Percentiles rank a stretch among this genome's conserved stretches.
Conservation (phyloP, 2,329 filamentous ascomycete species). For the Curvularia eragrostidis region DNA sequence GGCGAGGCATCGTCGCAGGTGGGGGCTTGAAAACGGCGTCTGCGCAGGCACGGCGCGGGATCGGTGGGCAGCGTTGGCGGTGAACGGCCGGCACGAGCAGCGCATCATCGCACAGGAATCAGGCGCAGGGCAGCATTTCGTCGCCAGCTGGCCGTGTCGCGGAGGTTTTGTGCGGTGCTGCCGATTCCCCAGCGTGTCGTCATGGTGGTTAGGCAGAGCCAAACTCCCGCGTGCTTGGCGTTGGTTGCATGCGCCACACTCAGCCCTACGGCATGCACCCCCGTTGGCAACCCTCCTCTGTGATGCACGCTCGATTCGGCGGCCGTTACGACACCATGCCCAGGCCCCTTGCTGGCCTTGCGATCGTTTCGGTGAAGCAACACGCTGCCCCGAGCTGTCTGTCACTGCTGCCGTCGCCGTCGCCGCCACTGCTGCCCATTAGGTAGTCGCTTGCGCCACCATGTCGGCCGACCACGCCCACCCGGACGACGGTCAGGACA, state of each 20-base stretch:
- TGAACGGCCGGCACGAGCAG: slow-evolving; percentile 33
- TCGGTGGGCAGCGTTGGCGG: slow-evolving; percentile 30
- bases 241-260: not conserved
- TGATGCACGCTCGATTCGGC: slow-evolving; percentile 15
- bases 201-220: not conserved
- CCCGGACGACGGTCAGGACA: slow-evolving; percentile 10
- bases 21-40: slow-evolving; percentile 19
- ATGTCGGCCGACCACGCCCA: slow-evolving; percentile 25
- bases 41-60: slow-evolving; percentile 22
- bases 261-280: slow-evolving; percentile 18
- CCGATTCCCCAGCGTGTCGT: slow-evolving; percentile 1
- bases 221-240: slow-evolving; percentile 9
- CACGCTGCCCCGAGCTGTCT: not conserved
- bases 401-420: slow-evolving; percentile 1
- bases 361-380: slow-evolving; percentile 4
- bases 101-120: slow-evolving; percentile 36
- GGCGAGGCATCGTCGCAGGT: slow-evolving; percentile 38
- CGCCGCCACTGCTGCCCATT: slow-evolving; percentile 1
- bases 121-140: slow-evolving; percentile 38
- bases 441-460: slow-evolving; percentile 17
- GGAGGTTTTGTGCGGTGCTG: not conserved
- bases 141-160: not conserved
- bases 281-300: not conserved
- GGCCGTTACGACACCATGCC: slow-evolving; percentile 7
- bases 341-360: not conserved